These are phyloP conservation scores for Rhizopogon sp. DNA, from an alignment of 768 basidiomycete genomes.

Conservation along the genomic window DNA sequence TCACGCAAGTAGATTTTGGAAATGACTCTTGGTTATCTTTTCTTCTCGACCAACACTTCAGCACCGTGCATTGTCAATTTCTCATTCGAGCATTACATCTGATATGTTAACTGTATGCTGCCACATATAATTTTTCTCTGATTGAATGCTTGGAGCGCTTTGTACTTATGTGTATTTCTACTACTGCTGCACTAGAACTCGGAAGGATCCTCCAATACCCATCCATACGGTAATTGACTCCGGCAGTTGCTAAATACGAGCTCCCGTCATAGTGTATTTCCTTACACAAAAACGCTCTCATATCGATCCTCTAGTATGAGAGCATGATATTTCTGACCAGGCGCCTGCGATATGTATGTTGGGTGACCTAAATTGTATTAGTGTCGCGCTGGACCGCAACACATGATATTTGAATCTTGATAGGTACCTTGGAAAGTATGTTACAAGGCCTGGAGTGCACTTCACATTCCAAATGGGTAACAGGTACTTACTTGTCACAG, in stretches of 20 bases:
- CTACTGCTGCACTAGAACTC: constrained; percentile 7
- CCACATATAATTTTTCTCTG: neutral
- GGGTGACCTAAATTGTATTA: neutral
- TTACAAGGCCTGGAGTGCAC: neutral
- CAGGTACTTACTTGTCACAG: neutral
- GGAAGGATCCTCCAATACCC: constrained; percentile 8
- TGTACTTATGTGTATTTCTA: constrained; percentile 8
- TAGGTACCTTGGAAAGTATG: neutral
- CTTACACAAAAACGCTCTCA: neutral
- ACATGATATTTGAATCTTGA: no score
- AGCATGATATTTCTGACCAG: neutral
- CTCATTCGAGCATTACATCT: neutral
- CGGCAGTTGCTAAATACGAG: neutral
- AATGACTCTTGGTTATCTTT: neutral
- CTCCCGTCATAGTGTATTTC: neutral
- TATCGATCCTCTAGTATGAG: neutral
- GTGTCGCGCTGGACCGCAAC: no score
- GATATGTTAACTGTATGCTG: constrained; percentile 1
- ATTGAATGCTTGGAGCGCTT: neutral
- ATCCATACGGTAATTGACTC: neutral
- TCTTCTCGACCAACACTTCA: neutral
- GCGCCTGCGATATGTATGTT: neutral
- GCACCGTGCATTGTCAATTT: neutral
- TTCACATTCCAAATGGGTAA: neutral
- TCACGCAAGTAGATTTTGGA: constrained; percentile 22